phyloP scores from a whole-genome alignment of 345 rosid species.

The Noccaea bulbosa region DNA sequence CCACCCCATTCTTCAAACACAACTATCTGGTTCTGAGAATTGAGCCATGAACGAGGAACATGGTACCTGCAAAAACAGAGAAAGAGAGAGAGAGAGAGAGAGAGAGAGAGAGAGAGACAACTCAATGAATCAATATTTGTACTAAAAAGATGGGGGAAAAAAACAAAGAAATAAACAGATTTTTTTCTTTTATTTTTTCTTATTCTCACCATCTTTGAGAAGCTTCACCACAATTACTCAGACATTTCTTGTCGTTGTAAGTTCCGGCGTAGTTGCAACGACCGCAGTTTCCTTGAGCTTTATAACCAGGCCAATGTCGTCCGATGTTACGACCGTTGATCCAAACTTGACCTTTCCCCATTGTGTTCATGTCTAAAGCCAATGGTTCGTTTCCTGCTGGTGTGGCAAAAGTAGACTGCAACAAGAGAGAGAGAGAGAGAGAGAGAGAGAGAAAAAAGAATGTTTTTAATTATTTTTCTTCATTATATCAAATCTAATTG shows the following conservation, averaged over 20 bases:
- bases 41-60: conserved; percentile 85
- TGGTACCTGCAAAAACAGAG: conserved; percentile 68
- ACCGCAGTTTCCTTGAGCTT: conserved; percentile 71
- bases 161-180: neutral
- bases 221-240: conserved; percentile 70
- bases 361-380: conserved; percentile 83
- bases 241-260: conserved; percentile 57
- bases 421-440: conserved; percentile 2
- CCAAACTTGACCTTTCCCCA: conserved; percentile 91
- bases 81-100: neutral
- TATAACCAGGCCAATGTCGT: conserved; percentile 78
- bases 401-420: conserved; percentile 67
- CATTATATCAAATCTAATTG: neutral
- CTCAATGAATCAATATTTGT: conserved; percentile 14
- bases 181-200: conserved; percentile 28
- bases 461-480: neutral
- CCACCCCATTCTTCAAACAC: conserved; percentile 95
- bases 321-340: conserved; percentile 87
- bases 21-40: conserved; percentile 66
- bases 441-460: neutral
- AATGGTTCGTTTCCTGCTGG: conserved; percentile 72
- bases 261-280: conserved; percentile 74
- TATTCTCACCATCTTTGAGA: conserved; percentile 71
- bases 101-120: neutral
- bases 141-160: neutral